Evolutionary conservation across 2,329 filamentous ascomycete genomes (phyloP).

Genomic region (Epichloe typhina): DNA sequence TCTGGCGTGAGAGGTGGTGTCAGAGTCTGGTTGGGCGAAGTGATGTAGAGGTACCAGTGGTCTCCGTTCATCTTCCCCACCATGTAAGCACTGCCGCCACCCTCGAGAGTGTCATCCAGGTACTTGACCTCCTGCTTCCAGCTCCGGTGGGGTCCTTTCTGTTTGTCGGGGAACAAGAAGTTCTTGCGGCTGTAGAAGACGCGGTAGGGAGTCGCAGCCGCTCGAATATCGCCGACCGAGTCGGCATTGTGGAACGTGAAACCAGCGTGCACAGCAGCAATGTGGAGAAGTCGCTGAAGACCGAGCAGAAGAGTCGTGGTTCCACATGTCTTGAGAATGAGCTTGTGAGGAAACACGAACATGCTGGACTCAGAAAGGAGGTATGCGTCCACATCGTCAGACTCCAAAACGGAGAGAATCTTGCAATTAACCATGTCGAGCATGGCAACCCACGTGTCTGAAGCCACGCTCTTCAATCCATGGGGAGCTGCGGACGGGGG

Average conservation of each 20-base stretch:
- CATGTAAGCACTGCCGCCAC: constrained; percentile 96
- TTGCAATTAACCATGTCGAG: constrained; percentile 97
- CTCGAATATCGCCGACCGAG: constrained; percentile 51
- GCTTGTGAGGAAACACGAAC: constrained; percentile 99
- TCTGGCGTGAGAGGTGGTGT: constrained; percentile 74
- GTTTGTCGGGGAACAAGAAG: constrained; percentile 88
- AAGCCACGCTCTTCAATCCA: constrained; percentile 75
- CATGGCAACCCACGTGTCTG: constrained; percentile 89
- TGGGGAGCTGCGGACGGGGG: constrained; percentile 56
- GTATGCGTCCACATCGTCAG: constrained; percentile 90
- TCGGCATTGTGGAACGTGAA: constrained; percentile 68
- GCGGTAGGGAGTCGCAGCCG: constrained; percentile 83
- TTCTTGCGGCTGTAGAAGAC: constrained; percentile 99
- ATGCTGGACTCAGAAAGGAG: constrained; percentile 98
- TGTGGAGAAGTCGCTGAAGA: constrained; percentile 80
- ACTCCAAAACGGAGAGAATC: constrained; percentile 85
- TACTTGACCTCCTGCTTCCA: constrained; percentile 94
- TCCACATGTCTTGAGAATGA: constrained; percentile 96
- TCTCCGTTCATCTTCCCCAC: constrained; percentile 99
- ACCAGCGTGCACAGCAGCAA: constrained; percentile 76
- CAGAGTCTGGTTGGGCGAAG: constrained; percentile 64
- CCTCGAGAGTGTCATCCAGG: constrained; percentile 80
- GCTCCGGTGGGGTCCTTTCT: constrained; percentile 88
- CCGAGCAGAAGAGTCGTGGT: constrained; percentile 89
- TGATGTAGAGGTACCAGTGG: constrained; percentile 98